Base-by-base conservation (phyloP, 192 early-diverging fungal species). In the Tieghemiomyces parasiticus region DNA sequence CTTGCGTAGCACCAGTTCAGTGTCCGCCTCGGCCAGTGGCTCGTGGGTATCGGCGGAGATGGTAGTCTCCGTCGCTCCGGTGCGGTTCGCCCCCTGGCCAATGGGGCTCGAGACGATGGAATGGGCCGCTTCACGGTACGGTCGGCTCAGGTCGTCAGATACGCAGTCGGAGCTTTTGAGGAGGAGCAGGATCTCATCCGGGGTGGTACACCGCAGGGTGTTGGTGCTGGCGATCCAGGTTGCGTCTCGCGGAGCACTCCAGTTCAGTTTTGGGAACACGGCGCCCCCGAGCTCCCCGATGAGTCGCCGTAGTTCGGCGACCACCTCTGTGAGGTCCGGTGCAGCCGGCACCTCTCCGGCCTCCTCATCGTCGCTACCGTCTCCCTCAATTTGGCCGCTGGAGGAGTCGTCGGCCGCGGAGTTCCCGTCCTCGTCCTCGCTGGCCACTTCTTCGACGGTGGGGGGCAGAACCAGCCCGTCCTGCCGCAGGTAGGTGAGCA, bases 221-320 rank as follows among this genome's bases (percentile, higher is more conserved):
- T 87, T 79, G 8, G 77, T 83, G n/a, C 79, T 67, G 4, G 90
- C 68, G 46, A 96, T 92, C 91, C 93, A 97, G 4, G 79, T 71
- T 4, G 96, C 93, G 68, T 99, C 96, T 63, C 84, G 84, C 3
- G 95, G 95, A 0, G 91, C 87, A 60, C 83, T 89, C 96, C 96
- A 99, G 66, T 88, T 91, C 54, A 97, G 80, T 46, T 95, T 94
- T 20, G 93, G 93, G 64, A 99, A 93, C 29, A 90, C 87, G 13
- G 72, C 77, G 9, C 88, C 90, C 26, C 83, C 90, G 34, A 90
- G 77, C 29, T 78, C 71, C 0, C 74, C 76, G 35, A 99, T 88
- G 3, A 75, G 75, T 20, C 68, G 61, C 33, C 73, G 72, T 38
- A 97, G 88, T 29, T 71, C 63, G 0, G 33, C 59, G 29, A 34